Evolutionary conservation across 2,329 filamentous ascomycete species (phyloP).

Genomic region (Rutstroemia sp.): DNA sequence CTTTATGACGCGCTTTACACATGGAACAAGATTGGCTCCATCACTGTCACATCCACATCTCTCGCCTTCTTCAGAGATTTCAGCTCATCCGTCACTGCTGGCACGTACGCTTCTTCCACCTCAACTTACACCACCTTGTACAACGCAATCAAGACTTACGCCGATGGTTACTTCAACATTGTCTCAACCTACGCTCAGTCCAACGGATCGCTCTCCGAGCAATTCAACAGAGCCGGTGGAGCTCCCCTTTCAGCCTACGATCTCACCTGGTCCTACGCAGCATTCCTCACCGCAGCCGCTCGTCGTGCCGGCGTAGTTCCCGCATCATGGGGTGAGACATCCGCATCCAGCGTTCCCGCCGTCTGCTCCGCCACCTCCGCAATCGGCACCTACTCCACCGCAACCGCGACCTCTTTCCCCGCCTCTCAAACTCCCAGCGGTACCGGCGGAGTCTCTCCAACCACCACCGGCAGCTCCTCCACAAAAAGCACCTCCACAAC

Average conservation of each 20-base stretch:
- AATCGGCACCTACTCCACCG: constrained; percentile 42
- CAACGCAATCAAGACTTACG: constrained; percentile 55
- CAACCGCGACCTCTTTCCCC: constrained; percentile 40
- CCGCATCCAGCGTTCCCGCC: constrained; percentile 41
- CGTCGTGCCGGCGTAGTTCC: constrained; percentile 50
- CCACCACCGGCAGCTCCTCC: constrained; percentile 10
- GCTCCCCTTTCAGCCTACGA: constrained; percentile 55
- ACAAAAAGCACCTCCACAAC: constrained; percentile 12
- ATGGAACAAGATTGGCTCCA: constrained; percentile 55
- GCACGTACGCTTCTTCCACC: constrained; percentile 56
- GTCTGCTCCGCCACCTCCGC: constrained; percentile 41
- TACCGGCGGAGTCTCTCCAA: constrained; percentile 2
- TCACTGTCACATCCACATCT: constrained; percentile 58
- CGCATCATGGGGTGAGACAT: constrained; percentile 45
- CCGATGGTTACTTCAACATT: constrained; percentile 46
- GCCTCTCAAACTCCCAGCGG: constrained; percentile 28
- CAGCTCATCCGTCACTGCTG: constrained; percentile 47
- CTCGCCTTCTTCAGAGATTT: constrained; percentile 66
- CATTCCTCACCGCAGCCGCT: constrained; percentile 56
- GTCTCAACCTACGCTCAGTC: constrained; percentile 42
- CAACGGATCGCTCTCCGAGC: constrained; percentile 61
- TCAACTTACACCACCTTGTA: constrained; percentile 56
- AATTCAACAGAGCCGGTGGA: constrained; percentile 50
- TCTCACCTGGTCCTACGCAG: constrained; percentile 67
- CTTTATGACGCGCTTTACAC: constrained; percentile 70